A percentile compares a stretch with the other conserved stretches of the same genome.
Evolutionary conservation across 2,329 filamentous ascomycete genomes (phyloP).

Genomic region (Zalaria obscura): DNA sequence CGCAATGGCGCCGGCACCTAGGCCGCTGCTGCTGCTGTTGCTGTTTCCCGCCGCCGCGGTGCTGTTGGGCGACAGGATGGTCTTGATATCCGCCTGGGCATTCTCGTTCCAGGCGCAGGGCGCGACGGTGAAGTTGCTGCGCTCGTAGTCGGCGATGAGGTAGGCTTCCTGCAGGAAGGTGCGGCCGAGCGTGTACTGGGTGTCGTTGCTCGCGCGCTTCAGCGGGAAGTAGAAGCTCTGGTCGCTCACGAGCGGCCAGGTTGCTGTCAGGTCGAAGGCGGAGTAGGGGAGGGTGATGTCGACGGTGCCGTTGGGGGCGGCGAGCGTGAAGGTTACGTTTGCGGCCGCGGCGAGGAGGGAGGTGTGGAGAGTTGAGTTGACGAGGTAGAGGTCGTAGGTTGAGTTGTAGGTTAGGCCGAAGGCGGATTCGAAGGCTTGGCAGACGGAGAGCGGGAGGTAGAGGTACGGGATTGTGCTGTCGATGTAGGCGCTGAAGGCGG

Average conservation of each 20-base stretch:
- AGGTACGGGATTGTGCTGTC: constrained; percentile 52
- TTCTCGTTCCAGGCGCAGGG: constrained; percentile 19
- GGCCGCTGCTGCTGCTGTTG: constrained; percentile 5
- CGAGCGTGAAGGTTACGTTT: constrained; percentile 20
- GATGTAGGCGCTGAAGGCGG: constrained; percentile 34
- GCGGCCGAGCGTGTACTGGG: constrained; percentile 22
- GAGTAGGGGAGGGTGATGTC: constrained; percentile 21
- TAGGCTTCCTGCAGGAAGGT: constrained; percentile 25
- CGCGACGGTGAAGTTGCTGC: constrained; percentile 20
- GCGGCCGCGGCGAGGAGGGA: constrained; percentile 13
- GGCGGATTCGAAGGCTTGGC: constrained; percentile 19
- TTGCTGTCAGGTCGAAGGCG: constrained; percentile 19
- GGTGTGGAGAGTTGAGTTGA: constrained; percentile 18
- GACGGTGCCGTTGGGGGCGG: constrained; percentile 9
- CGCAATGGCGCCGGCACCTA: constrained; percentile 18
- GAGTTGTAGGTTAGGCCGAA: constrained; percentile 20
- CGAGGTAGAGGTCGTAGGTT: constrained; percentile 15
- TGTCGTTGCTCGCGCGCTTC: constrained; percentile 16
- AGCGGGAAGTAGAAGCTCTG: constrained; percentile 20
- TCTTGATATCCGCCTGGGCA: constrained; percentile 11
- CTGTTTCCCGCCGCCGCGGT: constrained; percentile 2
- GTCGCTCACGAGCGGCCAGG: constrained; percentile 16
- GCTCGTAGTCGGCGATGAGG: constrained; percentile 21
- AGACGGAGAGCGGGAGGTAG: constrained; percentile 41
- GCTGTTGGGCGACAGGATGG: constrained; percentile 14